Evolutionary conservation across 257 asterid genomes (phyloP).

Genomic region (Solanum corneliomulleri): DNA sequence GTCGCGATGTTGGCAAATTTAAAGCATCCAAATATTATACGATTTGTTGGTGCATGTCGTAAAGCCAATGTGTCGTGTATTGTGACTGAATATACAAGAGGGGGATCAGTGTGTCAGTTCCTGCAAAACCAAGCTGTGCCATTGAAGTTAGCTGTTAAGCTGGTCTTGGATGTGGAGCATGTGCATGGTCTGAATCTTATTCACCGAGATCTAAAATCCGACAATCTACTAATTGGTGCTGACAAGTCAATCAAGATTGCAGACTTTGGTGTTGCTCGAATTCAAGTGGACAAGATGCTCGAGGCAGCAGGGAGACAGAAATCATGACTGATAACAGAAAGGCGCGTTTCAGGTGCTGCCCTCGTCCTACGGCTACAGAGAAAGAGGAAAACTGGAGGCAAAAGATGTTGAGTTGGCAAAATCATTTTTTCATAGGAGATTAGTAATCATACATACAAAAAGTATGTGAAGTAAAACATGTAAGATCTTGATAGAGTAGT

Average conservation of each 20-base stretch:
- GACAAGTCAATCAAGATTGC: constrained; percentile 94
- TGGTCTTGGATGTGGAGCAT: constrained; percentile 95
- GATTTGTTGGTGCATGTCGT: constrained; percentile 87
- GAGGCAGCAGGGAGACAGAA: constrained; percentile 80
- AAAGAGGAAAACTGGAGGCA: not conserved
- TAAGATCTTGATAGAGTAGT: too few species aligned
- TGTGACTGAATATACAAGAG: constrained; percentile 91
- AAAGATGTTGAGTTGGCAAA: not conserved
- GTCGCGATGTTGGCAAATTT: constrained; percentile 85
- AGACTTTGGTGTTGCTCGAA: constrained; percentile 94
- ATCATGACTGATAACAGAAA: constrained; percentile 71
- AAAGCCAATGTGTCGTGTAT: constrained; percentile 99
- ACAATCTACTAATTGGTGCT: constrained; percentile 79
- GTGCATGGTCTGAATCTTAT: constrained; percentile 80
- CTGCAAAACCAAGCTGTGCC: constrained; percentile 82
- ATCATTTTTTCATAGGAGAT: too few species aligned
- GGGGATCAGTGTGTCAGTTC: constrained; percentile 92
- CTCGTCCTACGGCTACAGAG: constrained; percentile 53
- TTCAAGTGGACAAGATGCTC: constrained; percentile 75
- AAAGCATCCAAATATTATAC: constrained; percentile 88
- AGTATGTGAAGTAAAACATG: too few species aligned
- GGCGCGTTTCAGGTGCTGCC: constrained; percentile 98
- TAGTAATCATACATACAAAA: too few species aligned
- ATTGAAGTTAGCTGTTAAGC: constrained; percentile 92
- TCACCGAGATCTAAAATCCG: constrained; percentile 90